A percentile compares a stretch with the other conserved stretches of the same genome.
Evolutionary conservation across 208 protist species (phyloP).

Genomic region (Leishmania martiniquensis): DNA sequence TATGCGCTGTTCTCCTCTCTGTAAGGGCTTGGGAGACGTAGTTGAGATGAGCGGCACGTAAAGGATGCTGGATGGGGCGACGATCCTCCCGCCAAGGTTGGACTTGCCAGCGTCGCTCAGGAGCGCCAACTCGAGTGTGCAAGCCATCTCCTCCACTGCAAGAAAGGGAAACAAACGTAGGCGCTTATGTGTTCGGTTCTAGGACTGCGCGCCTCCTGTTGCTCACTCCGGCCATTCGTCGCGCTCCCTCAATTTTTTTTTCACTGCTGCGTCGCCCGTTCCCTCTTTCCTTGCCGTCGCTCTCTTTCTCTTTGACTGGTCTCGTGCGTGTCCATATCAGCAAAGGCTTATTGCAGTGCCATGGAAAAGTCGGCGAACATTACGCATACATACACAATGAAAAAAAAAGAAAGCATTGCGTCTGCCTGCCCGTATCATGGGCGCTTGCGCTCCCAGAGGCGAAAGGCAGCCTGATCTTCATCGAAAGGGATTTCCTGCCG

Average conservation of each 20-base stretch:
- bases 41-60: neutral
- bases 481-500: neutral
- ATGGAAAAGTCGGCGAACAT: neutral
- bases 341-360: neutral
- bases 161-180: neutral
- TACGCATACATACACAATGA: neutral
- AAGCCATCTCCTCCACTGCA: neutral
- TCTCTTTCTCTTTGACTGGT: neutral
- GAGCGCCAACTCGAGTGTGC: neutral
- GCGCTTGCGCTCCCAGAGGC: neutral
- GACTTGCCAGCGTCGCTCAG: neutral
- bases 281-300: conserved; percentile 3
- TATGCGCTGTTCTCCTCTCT: neutral
- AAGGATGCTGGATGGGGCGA: neutral
- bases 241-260: neutral
- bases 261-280: neutral
- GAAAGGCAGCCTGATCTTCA: neutral
- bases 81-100: neutral
- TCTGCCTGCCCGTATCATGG: neutral
- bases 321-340: neutral
- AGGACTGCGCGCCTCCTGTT: neutral
- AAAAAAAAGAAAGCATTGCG: neutral
- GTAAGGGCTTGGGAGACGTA: neutral
- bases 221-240: neutral
- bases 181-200: neutral